A percentile compares a stretch with the other conserved stretches of the same genome.
phyloP scores from a whole-genome alignment of 148 eudicot genomes.

The Rhododendron vialii region DNA sequence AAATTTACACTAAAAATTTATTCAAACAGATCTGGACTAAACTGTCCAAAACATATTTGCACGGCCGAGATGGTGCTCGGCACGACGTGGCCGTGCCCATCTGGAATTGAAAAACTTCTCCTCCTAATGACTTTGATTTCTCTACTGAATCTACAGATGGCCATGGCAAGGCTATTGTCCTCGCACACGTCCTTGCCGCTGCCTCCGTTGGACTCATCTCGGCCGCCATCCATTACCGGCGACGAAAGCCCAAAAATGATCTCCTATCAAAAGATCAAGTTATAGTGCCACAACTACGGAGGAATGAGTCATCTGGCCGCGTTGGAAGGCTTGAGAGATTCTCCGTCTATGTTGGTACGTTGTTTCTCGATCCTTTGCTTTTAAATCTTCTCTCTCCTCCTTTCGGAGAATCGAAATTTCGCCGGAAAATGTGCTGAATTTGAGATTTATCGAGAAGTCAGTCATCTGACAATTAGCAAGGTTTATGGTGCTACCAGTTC shows the following conservation, averaged over 20 bases:
- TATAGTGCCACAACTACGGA: constrained; percentile 40
- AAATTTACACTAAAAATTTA: too few species aligned
- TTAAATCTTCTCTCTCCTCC: not conserved
- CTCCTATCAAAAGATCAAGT: not conserved
- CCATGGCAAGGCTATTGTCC: constrained; percentile 8
- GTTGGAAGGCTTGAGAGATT: constrained; percentile 61
- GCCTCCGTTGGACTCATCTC: constrained; percentile 27
- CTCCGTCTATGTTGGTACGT: constrained; percentile 79
- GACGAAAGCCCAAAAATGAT: constrained; percentile 1
- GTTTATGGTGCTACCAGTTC: too few species aligned
- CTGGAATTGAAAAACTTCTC: too few species aligned
- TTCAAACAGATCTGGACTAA: too few species aligned
- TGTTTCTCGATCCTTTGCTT: not conserved
- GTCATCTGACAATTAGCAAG: too few species aligned
- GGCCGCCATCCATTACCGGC: constrained; percentile 20
- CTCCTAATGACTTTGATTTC: not conserved
- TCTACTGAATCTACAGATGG: constrained; percentile 8
- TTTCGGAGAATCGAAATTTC: not conserved
- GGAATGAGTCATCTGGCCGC: constrained; percentile 48
- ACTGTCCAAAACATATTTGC: too few species aligned
- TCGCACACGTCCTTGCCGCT: constrained; percentile 30
- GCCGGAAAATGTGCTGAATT: not conserved
- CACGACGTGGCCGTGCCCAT: too few species aligned
- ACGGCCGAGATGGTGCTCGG: too few species aligned
- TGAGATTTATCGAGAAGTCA: not conserved